These are phyloP conservation scores for Exophiala lecanii-corni DNA, from an alignment of 2,329 filamentous ascomycete species.

Conservation along the genomic window DNA sequence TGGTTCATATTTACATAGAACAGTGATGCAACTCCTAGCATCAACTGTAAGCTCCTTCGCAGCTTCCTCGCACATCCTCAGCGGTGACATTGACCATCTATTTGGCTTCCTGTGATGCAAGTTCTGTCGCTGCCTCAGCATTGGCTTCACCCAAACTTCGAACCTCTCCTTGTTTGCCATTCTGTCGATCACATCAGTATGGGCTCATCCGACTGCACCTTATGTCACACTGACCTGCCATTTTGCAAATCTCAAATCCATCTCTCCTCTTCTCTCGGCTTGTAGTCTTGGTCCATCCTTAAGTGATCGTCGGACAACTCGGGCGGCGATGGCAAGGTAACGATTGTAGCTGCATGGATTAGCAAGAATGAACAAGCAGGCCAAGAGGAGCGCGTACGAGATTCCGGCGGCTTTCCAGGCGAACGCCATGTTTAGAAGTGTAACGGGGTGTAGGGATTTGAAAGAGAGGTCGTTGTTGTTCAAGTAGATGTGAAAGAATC, in stretches of 20 bases:
- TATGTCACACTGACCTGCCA: constrained; percentile 70
- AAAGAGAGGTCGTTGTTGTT: no score
- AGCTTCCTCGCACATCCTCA: no score
- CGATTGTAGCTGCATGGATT: constrained; percentile 84
- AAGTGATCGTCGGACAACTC: constrained; percentile 90
- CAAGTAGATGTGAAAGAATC: no score
- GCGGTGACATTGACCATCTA: constrained; percentile 32
- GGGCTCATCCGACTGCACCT: neutral
- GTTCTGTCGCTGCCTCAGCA: constrained; percentile 43
- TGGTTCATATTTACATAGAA: neutral
- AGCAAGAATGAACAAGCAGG: constrained; percentile 31
- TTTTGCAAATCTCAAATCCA: constrained; percentile 85
- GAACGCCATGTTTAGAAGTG: constrained; percentile 65
- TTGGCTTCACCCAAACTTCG: constrained; percentile 64
- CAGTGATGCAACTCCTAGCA: no score
- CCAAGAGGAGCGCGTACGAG: constrained; percentile 59
- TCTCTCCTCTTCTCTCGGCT: constrained; percentile 85
- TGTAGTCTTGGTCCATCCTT: constrained; percentile 88
- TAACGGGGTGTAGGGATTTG: neutral
- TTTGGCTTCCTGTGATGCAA: constrained; percentile 40
- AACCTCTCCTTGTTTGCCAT: constrained; percentile 89
- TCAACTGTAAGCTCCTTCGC: no score
- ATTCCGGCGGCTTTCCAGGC: constrained; percentile 98
- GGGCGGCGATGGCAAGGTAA: constrained; percentile 92
- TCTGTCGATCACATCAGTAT: constrained; percentile 50